A percentile compares a stretch with the other conserved stretches of the same genome.
These are phyloP conservation scores for Phtheirospermum japonicum DNA, from an alignment of 257 asterid species.

Conservation along the genomic window DNA sequence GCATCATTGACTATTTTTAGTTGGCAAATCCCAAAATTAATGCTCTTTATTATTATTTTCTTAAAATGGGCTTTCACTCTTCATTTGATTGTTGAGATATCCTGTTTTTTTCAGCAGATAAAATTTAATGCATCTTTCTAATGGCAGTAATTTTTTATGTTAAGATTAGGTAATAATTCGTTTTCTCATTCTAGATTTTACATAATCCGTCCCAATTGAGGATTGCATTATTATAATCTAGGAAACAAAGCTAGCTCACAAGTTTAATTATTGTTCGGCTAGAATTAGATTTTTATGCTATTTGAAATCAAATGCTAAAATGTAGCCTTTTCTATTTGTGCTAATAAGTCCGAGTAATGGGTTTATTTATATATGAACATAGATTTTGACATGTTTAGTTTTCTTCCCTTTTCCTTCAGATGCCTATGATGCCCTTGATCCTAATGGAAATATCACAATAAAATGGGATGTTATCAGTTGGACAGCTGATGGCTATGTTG, in stretches of 20 bases:
- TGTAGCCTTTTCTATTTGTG: neutral
- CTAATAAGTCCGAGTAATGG: too few relatives aligned
- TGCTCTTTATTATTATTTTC: conserved; percentile 9
- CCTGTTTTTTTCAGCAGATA: too few relatives aligned
- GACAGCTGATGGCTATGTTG: conserved; percentile 86
- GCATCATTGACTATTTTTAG: conserved; percentile 26
- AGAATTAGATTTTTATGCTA: too few relatives aligned
- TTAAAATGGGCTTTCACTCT: conserved; percentile 15
- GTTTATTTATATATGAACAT: neutral
- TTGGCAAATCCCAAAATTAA: conserved; percentile 12
- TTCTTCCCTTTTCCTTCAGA: too few relatives aligned
- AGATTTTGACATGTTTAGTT: neutral
- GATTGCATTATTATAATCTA: too few relatives aligned
- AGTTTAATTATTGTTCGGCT: neutral
- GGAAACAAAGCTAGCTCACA: too few relatives aligned
- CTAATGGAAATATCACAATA: conserved; percentile 76
- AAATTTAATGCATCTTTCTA: neutral
- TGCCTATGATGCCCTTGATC: conserved; percentile 88
- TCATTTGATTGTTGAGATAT: neutral
- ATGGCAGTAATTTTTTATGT: too few relatives aligned
- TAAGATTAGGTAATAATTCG: neutral
- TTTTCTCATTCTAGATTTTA: too few relatives aligned
- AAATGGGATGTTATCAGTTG: conserved; percentile 77
- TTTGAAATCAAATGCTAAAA: neutral
- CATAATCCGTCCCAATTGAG: too few relatives aligned